Percentiles rank a stretch among this genome's conserved stretches.
phyloP scores from a whole-genome alignment of 345 rosid species.

The Corchorus olitorius region DNA sequence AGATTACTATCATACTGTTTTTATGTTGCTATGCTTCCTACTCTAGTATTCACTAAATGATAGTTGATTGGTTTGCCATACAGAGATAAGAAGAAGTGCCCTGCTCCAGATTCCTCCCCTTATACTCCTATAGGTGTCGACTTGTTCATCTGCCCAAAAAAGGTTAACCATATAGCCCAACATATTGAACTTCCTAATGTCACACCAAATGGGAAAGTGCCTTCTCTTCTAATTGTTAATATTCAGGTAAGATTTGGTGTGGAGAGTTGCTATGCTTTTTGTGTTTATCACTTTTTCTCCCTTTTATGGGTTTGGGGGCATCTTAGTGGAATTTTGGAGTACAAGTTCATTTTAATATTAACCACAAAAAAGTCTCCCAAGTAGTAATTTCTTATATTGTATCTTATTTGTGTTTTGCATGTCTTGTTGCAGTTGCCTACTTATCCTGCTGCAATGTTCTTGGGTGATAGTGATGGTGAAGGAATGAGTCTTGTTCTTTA shows the following conservation, averaged over 20 bases:
- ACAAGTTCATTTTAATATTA: neutral
- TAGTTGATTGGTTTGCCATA: slow-evolving; percentile 25
- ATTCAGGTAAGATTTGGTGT: slow-evolving; percentile 60
- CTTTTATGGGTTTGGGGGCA: neutral
- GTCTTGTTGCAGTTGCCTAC: slow-evolving; percentile 68
- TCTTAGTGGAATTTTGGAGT: neutral
- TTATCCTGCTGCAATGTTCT: slow-evolving; percentile 92
- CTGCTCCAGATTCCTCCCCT: slow-evolving; percentile 63
- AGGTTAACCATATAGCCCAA: slow-evolving; percentile 89
- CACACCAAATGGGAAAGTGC: slow-evolving; percentile 61
- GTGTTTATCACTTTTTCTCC: neutral
- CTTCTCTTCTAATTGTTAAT: slow-evolving; percentile 84
- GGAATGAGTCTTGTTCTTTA: slow-evolving; percentile 93
- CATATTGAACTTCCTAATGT: slow-evolving; percentile 84
- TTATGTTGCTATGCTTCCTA: neutral
- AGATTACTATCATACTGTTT: neutral
- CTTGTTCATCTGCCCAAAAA: slow-evolving; percentile 68
- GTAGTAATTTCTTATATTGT: neutral
- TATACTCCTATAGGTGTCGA: slow-evolving; percentile 84
- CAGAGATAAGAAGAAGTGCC: slow-evolving; percentile 81
- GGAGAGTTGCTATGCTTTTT: no score
- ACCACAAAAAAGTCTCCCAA: neutral
- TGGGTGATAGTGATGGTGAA: slow-evolving; percentile 86
- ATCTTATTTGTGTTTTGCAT: slow-evolving; percentile 19
- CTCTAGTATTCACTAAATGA: neutral